These are phyloP conservation scores for Microbotryum saponariae DNA, from an alignment of 1,284 basidiomycete genomes.

Conservation along the genomic window DNA sequence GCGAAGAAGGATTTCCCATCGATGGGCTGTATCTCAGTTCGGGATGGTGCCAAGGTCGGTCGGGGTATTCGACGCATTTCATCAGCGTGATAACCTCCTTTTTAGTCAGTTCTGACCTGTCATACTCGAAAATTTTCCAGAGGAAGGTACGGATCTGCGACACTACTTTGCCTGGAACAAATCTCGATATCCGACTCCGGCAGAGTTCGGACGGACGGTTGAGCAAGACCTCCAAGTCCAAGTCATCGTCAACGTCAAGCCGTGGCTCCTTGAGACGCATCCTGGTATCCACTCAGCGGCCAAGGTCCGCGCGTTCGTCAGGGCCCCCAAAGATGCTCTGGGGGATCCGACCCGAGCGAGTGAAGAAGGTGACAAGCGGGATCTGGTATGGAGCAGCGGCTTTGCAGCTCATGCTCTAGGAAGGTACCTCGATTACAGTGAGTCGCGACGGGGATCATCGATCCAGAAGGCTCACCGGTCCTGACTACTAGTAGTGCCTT, in stretches of 20 bases:
- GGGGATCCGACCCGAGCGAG: background rate
- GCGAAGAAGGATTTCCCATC: constrained; percentile 18
- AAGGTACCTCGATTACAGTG: constrained; percentile 10
- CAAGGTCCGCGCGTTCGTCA: constrained; percentile 12
- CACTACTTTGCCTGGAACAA: constrained; percentile 23
- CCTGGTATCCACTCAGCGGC: constrained; percentile 14
- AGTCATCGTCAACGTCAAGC: constrained; percentile 32
- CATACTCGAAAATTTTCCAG: background rate
- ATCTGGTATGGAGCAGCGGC: constrained; percentile 2
- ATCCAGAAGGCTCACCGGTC: too few species aligned
- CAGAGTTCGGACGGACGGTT: constrained; percentile 10
- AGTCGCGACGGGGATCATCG: too few species aligned
- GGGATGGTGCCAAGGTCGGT: constrained; percentile 26
- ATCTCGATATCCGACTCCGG: constrained; percentile 22
- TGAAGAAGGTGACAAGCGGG: constrained; percentile 2
- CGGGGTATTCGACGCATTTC: too few species aligned
- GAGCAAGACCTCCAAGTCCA: constrained; percentile 16
- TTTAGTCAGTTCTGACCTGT: too few species aligned
- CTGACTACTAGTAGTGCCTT: background rate
- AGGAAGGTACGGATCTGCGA: constrained; percentile 13
- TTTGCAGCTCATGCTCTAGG: constrained; percentile 3
- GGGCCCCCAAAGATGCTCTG: constrained; percentile 16
- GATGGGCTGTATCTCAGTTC: constrained; percentile 27
- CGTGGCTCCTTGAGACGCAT: constrained; percentile 26
- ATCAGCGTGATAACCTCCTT: too few species aligned